Evolutionary conservation across 2,329 filamentous ascomycete species (phyloP), one percentile per base, ranked within the genome.

Genomic region (Balansia obtecta): DNA sequence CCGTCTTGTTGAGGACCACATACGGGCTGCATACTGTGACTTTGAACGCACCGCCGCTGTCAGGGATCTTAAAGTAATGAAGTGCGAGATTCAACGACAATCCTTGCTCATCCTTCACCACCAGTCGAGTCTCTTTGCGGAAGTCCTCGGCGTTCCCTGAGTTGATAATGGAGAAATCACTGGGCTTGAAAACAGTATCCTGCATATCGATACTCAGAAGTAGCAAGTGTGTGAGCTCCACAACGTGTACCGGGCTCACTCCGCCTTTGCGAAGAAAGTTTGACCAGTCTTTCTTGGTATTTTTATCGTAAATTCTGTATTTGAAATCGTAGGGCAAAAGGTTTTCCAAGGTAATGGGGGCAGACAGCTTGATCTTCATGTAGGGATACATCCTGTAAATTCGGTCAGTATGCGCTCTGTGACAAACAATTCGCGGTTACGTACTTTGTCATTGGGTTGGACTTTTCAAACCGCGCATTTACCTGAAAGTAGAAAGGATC

Each of bases 271-370:
- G 82, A 45, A 98, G 71, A 70, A 98, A 98, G 65, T 98, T 98
- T 4, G 88, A 94, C 93, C 93, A 98, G 64, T 98, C 93, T 64
- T 94, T 95, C 73, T 91, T 94, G 0, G 90, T 96, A 65, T 95
- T 94, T 71, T 94, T 96, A 71, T 98, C 93, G 62, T 97, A 98
- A 50, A 98, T 97, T 50, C 91, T 83, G 66, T 98, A 98, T 68
- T 98, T 97, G 80, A 98, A 98, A 67, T 98, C 93, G 63, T 93
- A 97, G 0, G 93, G 93, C 38, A 98, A 71, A 42, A 98, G 71
- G 57, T 98, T 98, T 65, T 98, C 91, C 4, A 98, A 77, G 46
- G 95, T 91, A 13, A 98, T 81, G 0, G 94, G 93, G 0, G 93
- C 91, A 22, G 88, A 95, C 2, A 98, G 77, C 57, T 90, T 87